Percentiles rank a stretch among this genome's conserved stretches.
phyloP scores from a whole-genome alignment of 2,329 filamentous ascomycete genomes.

The Phialophora macrospora region DNA sequence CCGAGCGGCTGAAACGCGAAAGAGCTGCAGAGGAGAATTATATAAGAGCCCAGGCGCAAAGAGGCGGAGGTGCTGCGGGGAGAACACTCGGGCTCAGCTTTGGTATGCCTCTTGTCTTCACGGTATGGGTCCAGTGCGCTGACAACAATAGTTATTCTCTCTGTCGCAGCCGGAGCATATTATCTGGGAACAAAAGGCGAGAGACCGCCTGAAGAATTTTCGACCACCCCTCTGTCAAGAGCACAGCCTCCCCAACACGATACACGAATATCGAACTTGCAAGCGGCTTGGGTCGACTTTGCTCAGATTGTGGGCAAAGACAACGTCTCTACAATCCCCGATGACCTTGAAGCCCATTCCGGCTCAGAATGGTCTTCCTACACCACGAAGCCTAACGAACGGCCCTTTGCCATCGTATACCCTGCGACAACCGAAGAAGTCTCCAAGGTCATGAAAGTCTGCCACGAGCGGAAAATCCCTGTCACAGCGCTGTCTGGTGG shows the following conservation, averaged over 20 bases:
- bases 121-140: slow-evolving; percentile 25
- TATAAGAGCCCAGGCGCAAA: slow-evolving; percentile 34
- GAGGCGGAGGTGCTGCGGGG: slow-evolving; percentile 13
- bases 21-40: slow-evolving; percentile 48
- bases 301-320: slow-evolving; percentile 65
- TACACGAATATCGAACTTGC: slow-evolving; percentile 60
- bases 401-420: slow-evolving; percentile 69
- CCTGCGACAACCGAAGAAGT: slow-evolving; percentile 81
- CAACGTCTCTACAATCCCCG: slow-evolving; percentile 62
- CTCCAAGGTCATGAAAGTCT: slow-evolving; percentile 84
- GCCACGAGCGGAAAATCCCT: slow-evolving; percentile 78
- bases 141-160: slow-evolving; percentile 52
- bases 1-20: slow-evolving; percentile 63
- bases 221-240: slow-evolving; percentile 61
- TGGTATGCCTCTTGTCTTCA: slow-evolving; percentile 38
- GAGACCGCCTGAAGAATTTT: slow-evolving; percentile 54
- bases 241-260: slow-evolving; percentile 59
- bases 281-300: slow-evolving; percentile 69
- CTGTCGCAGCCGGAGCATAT: slow-evolving; percentile 60
- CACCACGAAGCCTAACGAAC: slow-evolving; percentile 47
- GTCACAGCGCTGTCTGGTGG: slow-evolving; percentile 87
- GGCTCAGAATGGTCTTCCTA: slow-evolving; percentile 69
- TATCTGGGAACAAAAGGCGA: slow-evolving; percentile 60
- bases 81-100: slow-evolving; percentile 41
- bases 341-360: slow-evolving; percentile 62